Conservation (phyloP, 2,329 filamentous ascomycete genomes). For the Nigrograna mackinnonii region DNA sequence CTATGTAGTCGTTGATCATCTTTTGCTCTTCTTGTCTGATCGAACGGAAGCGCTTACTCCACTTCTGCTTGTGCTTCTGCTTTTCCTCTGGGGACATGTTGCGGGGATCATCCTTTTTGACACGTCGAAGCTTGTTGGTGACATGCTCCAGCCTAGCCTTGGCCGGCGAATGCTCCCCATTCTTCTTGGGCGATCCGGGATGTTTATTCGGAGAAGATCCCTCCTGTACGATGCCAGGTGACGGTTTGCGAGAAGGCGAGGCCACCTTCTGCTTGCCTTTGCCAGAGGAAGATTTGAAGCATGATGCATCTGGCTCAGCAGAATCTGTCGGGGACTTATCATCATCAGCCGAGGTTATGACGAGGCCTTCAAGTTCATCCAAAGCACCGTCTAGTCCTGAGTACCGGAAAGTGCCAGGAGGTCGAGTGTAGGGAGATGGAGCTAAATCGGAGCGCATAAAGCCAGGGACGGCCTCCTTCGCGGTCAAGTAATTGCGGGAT, state of each 20-base stretch:
- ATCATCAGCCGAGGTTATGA: conserved; percentile 18
- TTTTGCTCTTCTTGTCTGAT: conserved; percentile 23
- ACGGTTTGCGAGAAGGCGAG: conserved; percentile 25
- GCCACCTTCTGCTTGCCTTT: conserved; percentile 36
- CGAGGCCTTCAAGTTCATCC: conserved; percentile 40
- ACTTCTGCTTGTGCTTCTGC: conserved; percentile 36
- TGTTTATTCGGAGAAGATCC: conserved; percentile 27
- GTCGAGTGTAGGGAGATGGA: no score
- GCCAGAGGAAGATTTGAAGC: conserved; percentile 30
- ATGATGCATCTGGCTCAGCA: conserved; percentile 28
- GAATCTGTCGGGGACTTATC: conserved; percentile 12
- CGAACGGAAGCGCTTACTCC: conserved; percentile 37
- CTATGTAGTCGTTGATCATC: conserved; percentile 3
- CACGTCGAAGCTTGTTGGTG: conserved; percentile 48
- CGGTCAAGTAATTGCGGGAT: no score
- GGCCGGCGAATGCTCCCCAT: conserved; percentile 45
- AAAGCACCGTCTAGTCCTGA: conserved; percentile 42
- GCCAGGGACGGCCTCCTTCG: no score
- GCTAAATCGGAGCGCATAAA: no score
- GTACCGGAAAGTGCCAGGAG: no score
- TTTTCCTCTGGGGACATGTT: conserved; percentile 42
- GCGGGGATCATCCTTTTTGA: conserved; percentile 39
- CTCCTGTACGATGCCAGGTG: conserved; percentile 12
- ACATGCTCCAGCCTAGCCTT: conserved; percentile 52
- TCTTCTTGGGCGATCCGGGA: conserved; percentile 37